Conservation (phyloP, 208 protist species). For the Blechomonas ayalai region DNA sequence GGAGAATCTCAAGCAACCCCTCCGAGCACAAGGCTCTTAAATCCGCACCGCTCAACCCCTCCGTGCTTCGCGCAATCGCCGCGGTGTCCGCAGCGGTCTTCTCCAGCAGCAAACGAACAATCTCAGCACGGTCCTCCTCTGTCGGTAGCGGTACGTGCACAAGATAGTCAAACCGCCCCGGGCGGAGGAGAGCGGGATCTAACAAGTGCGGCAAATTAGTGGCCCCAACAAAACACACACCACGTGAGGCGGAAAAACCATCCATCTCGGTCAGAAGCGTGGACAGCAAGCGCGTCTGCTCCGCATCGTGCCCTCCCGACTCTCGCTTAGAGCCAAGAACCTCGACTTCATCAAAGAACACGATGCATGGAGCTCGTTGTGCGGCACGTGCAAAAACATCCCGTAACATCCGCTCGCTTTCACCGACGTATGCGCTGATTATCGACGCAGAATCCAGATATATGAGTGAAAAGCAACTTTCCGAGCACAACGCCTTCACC, state of each 20-base stretch:
- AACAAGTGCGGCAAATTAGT: conserved; percentile 89
- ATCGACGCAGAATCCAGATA: conserved; percentile 82
- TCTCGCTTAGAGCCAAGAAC: conserved; percentile 69
- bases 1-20: conserved; percentile 45
- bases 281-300: conserved; percentile 88
- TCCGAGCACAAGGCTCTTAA: conserved; percentile 49
- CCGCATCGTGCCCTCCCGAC: conserved; percentile 12
- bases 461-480: conserved; percentile 69
- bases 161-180: conserved; percentile 87
- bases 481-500: conserved; percentile 78
- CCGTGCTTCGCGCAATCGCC: conserved; percentile 32
- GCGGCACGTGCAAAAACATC: conserved; percentile 77
- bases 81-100: conserved; percentile 33
- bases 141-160: conserved; percentile 73
- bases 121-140: conserved; percentile 37
- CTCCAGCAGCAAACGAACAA: conserved; percentile 46
- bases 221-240: conserved; percentile 87
- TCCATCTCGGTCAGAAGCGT: conserved; percentile 98
- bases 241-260: conserved; percentile 79
- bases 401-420: conserved; percentile 87
- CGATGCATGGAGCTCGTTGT: conserved; percentile 80
- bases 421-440: conserved; percentile 92
- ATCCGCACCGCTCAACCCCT: conserved; percentile 84
- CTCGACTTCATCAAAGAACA: conserved; percentile 96
- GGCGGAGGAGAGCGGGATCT: conserved; percentile 82